phyloP scores from a whole-genome alignment of 1,139 yeast genomes.

The Magnusiomyces starmeri region DNA sequence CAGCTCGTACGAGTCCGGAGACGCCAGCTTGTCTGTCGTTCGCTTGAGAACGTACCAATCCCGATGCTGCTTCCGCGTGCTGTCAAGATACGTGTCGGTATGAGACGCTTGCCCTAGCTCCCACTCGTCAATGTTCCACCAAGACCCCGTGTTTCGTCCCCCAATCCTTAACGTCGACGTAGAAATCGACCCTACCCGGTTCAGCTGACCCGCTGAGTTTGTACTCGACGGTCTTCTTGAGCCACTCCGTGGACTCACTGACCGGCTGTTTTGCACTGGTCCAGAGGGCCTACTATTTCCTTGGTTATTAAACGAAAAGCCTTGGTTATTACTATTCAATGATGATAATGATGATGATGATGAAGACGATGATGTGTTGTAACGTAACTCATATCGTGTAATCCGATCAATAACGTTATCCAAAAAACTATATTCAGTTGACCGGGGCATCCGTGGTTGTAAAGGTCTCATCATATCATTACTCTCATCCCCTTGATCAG shows the following conservation, averaged over 20 bases:
- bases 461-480: neutral
- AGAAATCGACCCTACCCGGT: neutral
- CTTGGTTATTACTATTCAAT: neutral
- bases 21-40: neutral
- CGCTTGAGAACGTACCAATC: conserved; percentile 8
- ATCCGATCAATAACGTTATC: neutral
- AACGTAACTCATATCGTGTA: neutral
- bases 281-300: neutral
- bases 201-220: neutral
- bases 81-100: neutral
- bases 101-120: neutral
- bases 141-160: neutral
- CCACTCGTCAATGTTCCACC: neutral
- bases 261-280: neutral
- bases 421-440: no score
- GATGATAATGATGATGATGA: neutral
- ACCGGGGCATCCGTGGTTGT: neutral
- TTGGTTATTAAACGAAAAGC: neutral
- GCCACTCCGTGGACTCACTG: neutral
- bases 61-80: neutral
- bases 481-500: no score
- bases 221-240: neutral
- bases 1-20: conserved; percentile 31
- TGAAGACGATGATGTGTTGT: neutral
- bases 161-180: neutral